Base-by-base conservation (phyloP, 1,284 basidiomycete species). In the Apiotrichum veenhuisii region DNA sequence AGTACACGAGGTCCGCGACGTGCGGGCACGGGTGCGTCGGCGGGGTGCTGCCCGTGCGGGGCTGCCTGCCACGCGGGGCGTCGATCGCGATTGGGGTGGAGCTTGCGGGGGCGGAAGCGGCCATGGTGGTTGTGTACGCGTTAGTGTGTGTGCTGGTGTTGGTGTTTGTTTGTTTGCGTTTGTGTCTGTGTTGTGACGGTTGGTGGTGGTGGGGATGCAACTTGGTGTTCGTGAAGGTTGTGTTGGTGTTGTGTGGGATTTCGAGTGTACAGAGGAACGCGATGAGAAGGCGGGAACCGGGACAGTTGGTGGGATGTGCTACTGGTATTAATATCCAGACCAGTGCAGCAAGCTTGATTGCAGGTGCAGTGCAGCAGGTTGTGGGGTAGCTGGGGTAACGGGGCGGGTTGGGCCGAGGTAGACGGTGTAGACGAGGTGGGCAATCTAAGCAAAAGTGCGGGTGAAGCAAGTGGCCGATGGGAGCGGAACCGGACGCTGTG, bases 11-110 rank as follows among this genome's bases (percentile, higher is more conserved):
- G 55, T 74, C 66, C 51, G 63, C 66, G 49, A 71, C 53, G 56
- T 74, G 72, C 3, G 72, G 72, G 53, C 67, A 70, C 2, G 70
- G 69, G 50, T 74, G 72, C 45, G 64, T 55, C 46, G 38, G 54
- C 27, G 51, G 48, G 12, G 60, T 58, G 44, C n/a, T 44, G 47
- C 43, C 46, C 18, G 41, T 55, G 41, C 41, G 42, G n/a, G 17
- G 23, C 22, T 41, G 20, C 8, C 5, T 34, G 27, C 54, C 50
- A 36, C 54, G 58, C 4, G 14, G 5, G 41, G 10, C 11, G 41
- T 40, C 11, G 34, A 27, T 33, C 26, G 25, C 14, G 22, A 30
- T 33, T 14, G 34, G 18, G 25, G 40, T 22, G 17, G 37, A 15
- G n/a, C n/a, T 23, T 17, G 25, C 3, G 15, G 37, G 20, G 36